Evolutionary conservation across 345 rosid genomes (phyloP).

Genomic region (Lagerstroemia speciosa): DNA sequence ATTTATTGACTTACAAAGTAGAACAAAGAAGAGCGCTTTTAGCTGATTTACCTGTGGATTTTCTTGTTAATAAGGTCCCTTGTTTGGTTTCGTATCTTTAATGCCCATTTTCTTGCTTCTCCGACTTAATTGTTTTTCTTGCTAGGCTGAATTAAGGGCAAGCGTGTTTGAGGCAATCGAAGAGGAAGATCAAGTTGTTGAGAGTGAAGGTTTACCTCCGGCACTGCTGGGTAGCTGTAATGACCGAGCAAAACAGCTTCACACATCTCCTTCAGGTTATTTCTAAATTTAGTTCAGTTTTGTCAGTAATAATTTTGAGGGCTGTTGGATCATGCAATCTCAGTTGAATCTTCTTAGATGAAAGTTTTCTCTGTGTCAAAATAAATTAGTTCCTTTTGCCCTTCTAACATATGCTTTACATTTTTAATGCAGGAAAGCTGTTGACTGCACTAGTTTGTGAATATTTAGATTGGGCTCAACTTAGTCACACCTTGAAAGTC

Average conservation of each 20-base stretch:
- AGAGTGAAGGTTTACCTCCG: slow-evolving; percentile 71
- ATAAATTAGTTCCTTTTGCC: background rate
- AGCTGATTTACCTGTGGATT: background rate
- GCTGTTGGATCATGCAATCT: background rate
- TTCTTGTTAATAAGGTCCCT: background rate
- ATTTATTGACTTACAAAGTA: background rate
- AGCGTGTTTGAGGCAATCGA: slow-evolving; percentile 99
- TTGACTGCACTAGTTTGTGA: slow-evolving; percentile 77
- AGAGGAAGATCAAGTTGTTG: slow-evolving; percentile 78
- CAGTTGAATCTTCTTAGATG: background rate
- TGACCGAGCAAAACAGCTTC: slow-evolving; percentile 82
- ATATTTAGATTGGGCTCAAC: slow-evolving; percentile 96
- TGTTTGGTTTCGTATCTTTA: too few relatives aligned
- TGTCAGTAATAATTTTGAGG: background rate
- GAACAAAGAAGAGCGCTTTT: background rate
- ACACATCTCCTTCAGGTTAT: slow-evolving; percentile 88
- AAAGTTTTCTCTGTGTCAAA: background rate
- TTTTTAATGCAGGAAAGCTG: slow-evolving; percentile 61
- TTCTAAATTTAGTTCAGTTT: background rate
- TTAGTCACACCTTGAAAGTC: slow-evolving; percentile 76
- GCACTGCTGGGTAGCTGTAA: slow-evolving; percentile 94
- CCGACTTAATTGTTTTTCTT: slow-evolving; percentile 6
- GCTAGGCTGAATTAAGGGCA: slow-evolving; percentile 90
- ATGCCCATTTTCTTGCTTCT: background rate
- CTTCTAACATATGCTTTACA: slow-evolving; percentile 1